Base-by-base conservation (phyloP, 2,329 filamentous ascomycete genomes). In the Chaetothyriales sp. region DNA sequence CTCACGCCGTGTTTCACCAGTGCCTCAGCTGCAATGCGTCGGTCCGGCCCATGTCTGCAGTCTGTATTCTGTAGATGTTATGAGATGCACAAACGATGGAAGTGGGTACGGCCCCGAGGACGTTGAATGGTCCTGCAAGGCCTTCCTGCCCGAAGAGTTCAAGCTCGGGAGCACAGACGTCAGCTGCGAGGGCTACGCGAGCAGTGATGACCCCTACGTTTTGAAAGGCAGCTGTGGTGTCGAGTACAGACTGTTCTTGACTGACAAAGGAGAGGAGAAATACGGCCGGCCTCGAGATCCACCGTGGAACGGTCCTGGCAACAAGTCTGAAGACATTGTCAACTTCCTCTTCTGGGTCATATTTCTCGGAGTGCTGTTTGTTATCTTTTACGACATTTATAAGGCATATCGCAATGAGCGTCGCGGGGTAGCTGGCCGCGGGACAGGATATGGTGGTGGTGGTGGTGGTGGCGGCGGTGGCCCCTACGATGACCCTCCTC, bases 191-290 rank as follows among this genome's bases (percentile, higher is more conserved):
- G 90, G 92, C 9, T 96, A 95, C 68, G 72, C 77, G 52, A 74
- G 71, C 12, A 68, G 82, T 0, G 79, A 90, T 46, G 92, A 96
- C 65, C 79, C 80, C 0, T 93, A 87, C 65, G 77, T 96, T n/a
- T 70, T 96, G 49, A 88, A 85, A 62, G 92, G 92, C 19, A 92
- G 85, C 65, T 96, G 90, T 67, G 92, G 84, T 12, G 89, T 95
- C 20, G 86, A 95, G 68, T 96, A 96, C 67, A 75, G 83, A 12
- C 68, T 96, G 5, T 66, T 84, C 0, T 71, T 96, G 49, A 96
- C 89, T 1, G 79, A 83, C 9, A 72, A 75, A 54, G 92, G 92
- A 2, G 80, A 89, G 68, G 68, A 76, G 59, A 78, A 74, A 59
- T 89, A 83, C 64, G 85, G 83, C 1, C 49, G 66, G 64, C 44